Percentiles rank a stretch among this genome's conserved stretches.
Evolutionary conservation across 2,329 filamentous ascomycete species (phyloP).

Genomic region (Cladosporium halotolerans): DNA sequence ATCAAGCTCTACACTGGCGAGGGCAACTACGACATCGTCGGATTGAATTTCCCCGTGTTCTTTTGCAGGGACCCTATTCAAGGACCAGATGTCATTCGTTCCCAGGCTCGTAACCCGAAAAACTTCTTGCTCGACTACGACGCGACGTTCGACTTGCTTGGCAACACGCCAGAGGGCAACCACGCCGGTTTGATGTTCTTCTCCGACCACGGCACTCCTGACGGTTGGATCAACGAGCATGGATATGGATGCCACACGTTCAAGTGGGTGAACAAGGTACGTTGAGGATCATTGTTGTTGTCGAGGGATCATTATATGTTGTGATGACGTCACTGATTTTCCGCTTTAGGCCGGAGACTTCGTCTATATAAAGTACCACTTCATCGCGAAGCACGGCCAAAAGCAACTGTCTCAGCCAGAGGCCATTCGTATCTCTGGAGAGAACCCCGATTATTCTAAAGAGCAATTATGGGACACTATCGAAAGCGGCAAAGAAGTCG

Average conservation of each 20-base stretch:
- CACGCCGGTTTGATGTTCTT: conserved; percentile 47
- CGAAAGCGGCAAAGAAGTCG: conserved; percentile 36
- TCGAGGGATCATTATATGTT: not conserved
- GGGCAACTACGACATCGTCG: conserved; percentile 46
- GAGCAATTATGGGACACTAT: conserved; percentile 41
- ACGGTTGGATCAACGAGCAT: conserved; percentile 39
- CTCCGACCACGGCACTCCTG: conserved; percentile 45
- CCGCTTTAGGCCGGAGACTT: conserved; percentile 44
- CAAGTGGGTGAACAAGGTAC: conserved; percentile 27
- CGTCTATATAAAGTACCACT: conserved; percentile 48
- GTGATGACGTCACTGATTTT: conserved; percentile 20
- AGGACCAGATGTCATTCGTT: conserved; percentile 39
- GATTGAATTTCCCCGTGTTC: conserved; percentile 45
- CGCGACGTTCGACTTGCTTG: conserved; percentile 45
- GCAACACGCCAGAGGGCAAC: conserved; percentile 43
- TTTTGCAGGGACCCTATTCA: conserved; percentile 31
- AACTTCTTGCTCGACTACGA: conserved; percentile 47
- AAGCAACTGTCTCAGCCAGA: conserved; percentile 41
- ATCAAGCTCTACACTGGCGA: conserved; percentile 47
- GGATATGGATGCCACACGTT: conserved; percentile 45
- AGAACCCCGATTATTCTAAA: conserved; percentile 38
- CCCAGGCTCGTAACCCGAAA: conserved; percentile 41
- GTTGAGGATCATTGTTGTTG: not conserved
- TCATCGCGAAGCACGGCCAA: conserved; percentile 42
- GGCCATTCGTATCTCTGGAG: conserved; percentile 34